Percentiles rank a stretch among this genome's conserved stretches.
Evolutionary conservation across 495 filamentous ascomycete species (phyloP).

Genomic region (Penicillium goetzii): DNA sequence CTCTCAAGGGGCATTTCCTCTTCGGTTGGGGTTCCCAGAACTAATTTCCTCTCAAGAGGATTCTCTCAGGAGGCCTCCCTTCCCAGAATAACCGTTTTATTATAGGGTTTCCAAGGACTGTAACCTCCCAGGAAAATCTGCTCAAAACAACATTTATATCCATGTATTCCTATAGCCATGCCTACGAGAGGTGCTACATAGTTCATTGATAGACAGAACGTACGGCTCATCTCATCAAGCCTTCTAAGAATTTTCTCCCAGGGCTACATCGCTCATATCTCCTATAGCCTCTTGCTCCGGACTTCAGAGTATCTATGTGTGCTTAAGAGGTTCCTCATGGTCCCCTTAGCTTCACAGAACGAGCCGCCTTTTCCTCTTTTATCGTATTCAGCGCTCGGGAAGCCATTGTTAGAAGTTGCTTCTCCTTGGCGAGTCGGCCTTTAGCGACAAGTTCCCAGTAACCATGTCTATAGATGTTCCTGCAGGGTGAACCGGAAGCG

Average conservation of each 20-base stretch:
- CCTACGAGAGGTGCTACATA: constrained; percentile 14
- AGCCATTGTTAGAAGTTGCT: no score
- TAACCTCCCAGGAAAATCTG: not conserved
- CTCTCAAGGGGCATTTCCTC: constrained; percentile 3
- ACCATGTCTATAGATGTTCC: no score
- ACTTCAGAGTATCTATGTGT: not conserved
- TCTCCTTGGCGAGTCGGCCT: no score
- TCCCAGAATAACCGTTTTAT: constrained; percentile 5
- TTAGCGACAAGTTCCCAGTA: no score
- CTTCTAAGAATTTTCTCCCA: constrained; percentile 7
- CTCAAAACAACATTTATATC: not conserved
- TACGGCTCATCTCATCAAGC: constrained; percentile 10
- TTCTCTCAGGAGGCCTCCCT: not conserved
- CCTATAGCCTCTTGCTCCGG: not conserved
- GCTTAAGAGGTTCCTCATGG: not conserved
- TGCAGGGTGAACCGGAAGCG: no score
- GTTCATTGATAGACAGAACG: constrained; percentile 14
- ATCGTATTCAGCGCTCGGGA: no score
- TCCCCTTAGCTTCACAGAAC: not conserved
- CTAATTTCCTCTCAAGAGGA: constrained; percentile 9
- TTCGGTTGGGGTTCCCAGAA: not conserved
- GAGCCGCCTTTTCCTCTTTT: not conserved
- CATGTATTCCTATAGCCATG: constrained; percentile 4
- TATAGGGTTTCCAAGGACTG: not conserved
- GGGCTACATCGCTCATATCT: constrained; percentile 6